Percentiles rank a stretch among this genome's conserved stretches.
phyloP scores from a whole-genome alignment of 179 eudicot species.

The Silene noctiflora region DNA sequence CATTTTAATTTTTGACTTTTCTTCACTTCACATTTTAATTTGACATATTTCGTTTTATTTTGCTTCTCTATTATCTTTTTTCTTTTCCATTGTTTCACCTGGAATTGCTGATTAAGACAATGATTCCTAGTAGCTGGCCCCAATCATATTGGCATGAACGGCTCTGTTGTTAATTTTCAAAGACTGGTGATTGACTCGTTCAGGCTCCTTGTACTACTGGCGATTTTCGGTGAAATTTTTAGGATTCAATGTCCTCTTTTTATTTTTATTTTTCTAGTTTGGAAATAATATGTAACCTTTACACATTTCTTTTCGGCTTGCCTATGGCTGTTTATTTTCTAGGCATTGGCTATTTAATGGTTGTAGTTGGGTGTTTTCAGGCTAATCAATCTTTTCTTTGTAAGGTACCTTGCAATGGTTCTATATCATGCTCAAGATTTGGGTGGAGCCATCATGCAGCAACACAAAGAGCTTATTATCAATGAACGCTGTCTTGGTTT shows the following conservation, averaged over 20 bases:
- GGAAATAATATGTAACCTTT: not conserved
- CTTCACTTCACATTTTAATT: not conserved
- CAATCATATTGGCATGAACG: too few species aligned
- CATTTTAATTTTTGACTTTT: not conserved
- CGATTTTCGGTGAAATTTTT: not conserved
- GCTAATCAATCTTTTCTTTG: constrained; percentile 1
- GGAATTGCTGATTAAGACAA: too few species aligned
- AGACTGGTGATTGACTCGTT: not conserved
- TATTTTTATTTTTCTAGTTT: not conserved
- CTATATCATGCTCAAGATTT: constrained; percentile 96
- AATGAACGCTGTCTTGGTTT: constrained; percentile 95
- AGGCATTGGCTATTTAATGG: not conserved
- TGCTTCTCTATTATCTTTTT: too few species aligned
- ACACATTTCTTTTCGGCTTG: not conserved
- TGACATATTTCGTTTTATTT: not conserved
- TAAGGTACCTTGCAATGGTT: constrained; percentile 97
- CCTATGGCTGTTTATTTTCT: not conserved
- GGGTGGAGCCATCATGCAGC: constrained; percentile 99
- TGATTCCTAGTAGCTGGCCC: too few species aligned
- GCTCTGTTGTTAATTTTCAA: not conserved
- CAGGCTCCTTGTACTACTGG: not conserved
- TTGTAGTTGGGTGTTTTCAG: not conserved
- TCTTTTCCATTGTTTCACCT: too few species aligned
- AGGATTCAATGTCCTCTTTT: not conserved
- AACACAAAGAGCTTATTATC: constrained; percentile 93